These are phyloP conservation scores for Litchi chinensis DNA, from an alignment of 345 rosid genomes.

Conservation along the genomic window DNA sequence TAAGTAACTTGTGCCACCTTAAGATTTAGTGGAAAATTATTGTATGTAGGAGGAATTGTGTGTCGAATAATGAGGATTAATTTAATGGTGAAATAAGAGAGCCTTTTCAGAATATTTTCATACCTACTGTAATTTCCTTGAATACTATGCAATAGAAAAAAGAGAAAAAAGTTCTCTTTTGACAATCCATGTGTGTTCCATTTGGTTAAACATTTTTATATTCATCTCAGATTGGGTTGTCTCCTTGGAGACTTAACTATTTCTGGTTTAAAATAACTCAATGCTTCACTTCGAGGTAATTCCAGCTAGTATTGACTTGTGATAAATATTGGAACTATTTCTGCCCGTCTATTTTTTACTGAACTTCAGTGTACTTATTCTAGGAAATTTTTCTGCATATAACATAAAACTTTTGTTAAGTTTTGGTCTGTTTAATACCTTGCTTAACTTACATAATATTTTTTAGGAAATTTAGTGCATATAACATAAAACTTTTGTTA, in stretches of 20 bases:
- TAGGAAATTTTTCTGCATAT: background rate
- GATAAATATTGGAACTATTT: background rate
- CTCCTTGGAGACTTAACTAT: background rate
- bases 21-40: constrained; percentile 11
- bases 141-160: background rate
- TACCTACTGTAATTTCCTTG: background rate
- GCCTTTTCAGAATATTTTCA: background rate
- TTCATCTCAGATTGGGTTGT: background rate
- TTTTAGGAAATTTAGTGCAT: too few relatives aligned
- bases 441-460: background rate
- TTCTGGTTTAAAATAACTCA: background rate
- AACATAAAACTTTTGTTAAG: background rate
- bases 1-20: constrained; percentile 3
- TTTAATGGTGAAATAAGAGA: constrained; percentile 11
- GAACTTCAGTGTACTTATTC: background rate
- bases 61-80: background rate
- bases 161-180: background rate
- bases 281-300: background rate
- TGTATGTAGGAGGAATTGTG: background rate
- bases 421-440: background rate
- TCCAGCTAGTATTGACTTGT: background rate
- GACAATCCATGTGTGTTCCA: background rate
- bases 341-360: background rate
- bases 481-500: background rate
- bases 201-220: background rate